Evolutionary conservation across 2,329 filamentous ascomycete species (phyloP).

Genomic region (Penicillium fuscoglaucum): DNA sequence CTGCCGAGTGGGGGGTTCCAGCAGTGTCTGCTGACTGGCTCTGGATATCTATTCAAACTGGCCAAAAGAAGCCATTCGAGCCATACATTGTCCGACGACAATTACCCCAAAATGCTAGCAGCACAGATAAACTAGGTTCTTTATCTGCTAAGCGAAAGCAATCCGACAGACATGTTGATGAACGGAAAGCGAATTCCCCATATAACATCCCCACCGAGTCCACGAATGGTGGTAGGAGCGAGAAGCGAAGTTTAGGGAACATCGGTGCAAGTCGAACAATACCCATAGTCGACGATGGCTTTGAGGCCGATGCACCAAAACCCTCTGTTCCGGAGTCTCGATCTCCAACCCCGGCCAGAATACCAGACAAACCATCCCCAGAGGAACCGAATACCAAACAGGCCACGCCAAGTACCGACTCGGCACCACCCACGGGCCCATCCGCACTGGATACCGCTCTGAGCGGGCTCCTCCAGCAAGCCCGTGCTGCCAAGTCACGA

Average conservation of each 20-base stretch:
- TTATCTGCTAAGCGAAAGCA: slow-evolving; percentile 23
- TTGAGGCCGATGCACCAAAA: slow-evolving; percentile 19
- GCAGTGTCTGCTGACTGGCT: slow-evolving; percentile 83
- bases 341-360: slow-evolving; percentile 26
- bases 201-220: slow-evolving; percentile 1
- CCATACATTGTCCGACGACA: slow-evolving; percentile 44
- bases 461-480: slow-evolving; percentile 44
- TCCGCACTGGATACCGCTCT: slow-evolving; percentile 41
- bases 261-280: slow-evolving; percentile 10
- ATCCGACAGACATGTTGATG: slow-evolving; percentile 1
- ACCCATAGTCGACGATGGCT: slow-evolving; percentile 20
- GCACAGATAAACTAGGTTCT: slow-evolving; percentile 20
- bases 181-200: neutral
- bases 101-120: slow-evolving; percentile 25
- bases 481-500: slow-evolving; percentile 36
- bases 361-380: slow-evolving; percentile 5
- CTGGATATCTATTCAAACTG: slow-evolving; percentile 69
- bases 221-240: neutral
- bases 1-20: slow-evolving; percentile 72
- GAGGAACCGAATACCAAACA: slow-evolving; percentile 20
- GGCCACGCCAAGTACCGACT: slow-evolving; percentile 14
- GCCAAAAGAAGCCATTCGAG: slow-evolving; percentile 51
- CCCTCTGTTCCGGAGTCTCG: slow-evolving; percentile 24
- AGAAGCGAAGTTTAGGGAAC: slow-evolving; percentile 6
- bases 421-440: slow-evolving; percentile 20